A percentile compares a stretch with the other conserved stretches of the same genome.
phyloP scores from a whole-genome alignment of 371 early-diverging fungal species.

The Apophysomyces trapeziformis region DNA sequence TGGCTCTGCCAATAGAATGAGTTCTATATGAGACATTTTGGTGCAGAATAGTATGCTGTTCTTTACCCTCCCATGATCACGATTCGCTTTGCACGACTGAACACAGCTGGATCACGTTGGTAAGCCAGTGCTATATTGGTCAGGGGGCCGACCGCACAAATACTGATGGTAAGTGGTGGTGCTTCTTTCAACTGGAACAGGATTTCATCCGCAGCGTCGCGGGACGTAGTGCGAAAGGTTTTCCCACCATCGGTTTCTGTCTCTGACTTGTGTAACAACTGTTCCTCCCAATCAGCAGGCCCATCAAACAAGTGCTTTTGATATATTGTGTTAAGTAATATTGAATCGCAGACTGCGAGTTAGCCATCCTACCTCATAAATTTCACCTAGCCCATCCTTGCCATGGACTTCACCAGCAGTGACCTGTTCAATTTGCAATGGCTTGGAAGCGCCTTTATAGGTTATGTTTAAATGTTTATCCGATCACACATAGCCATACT shows the following conservation, averaged over 20 bases:
- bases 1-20: conserved; percentile 17
- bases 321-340: neutral
- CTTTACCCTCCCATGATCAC: conserved; percentile 60
- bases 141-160: conserved; percentile 60
- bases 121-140: conserved; percentile 63
- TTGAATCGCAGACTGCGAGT: neutral
- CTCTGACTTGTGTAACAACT: conserved; percentile 25
- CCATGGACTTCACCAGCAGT: conserved; percentile 57
- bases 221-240: conserved; percentile 38
- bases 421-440: conserved; percentile 33
- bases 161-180: conserved; percentile 49
- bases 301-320: conserved; percentile 38
- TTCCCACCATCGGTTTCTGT: conserved; percentile 20
- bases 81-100: conserved; percentile 53
- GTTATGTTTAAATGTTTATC: neutral
- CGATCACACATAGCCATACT: neutral
- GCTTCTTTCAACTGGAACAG: conserved; percentile 46
- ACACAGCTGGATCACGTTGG: conserved; percentile 48
- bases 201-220: conserved; percentile 53
- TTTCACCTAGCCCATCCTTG: conserved; percentile 52
- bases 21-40: neutral
- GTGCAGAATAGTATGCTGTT: neutral
- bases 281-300: conserved; percentile 46
- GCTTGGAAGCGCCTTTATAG: conserved; percentile 39
- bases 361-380: conserved; percentile 24